Percentiles rank a stretch among this genome's conserved stretches.
phyloP scores from a whole-genome alignment of 805 yeast genomes.

The Ogataea henricii region DNA sequence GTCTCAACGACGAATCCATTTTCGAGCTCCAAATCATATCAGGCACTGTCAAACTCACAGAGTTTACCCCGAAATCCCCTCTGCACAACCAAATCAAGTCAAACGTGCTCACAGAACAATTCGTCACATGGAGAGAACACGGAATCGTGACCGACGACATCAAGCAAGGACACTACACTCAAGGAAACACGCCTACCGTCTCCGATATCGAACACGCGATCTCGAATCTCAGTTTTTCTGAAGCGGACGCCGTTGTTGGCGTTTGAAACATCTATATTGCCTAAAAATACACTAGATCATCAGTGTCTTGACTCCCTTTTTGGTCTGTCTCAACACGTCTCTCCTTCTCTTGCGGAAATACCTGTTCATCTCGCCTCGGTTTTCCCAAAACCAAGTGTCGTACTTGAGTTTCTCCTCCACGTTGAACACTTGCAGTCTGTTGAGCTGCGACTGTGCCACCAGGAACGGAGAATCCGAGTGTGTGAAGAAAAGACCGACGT shows the following conservation, averaged over 20 bases:
- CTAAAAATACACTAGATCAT: conserved; percentile 13
- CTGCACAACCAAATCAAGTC: neutral
- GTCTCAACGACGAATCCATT: conserved; percentile 1
- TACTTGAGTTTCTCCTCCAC: conserved; percentile 45
- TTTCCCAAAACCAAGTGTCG: conserved; percentile 79
- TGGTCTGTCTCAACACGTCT: conserved; percentile 64
- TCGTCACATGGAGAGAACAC: conserved; percentile 12
- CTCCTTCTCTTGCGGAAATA: conserved; percentile 74
- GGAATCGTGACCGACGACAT: conserved; percentile 6
- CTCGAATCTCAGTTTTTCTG: neutral
- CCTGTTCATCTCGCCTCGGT: conserved; percentile 77
- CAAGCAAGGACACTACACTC: neutral
- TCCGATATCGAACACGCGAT: neutral
- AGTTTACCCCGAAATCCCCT: neutral
- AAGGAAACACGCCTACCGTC: neutral
- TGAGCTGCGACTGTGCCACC: conserved; percentile 79
- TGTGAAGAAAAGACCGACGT: conserved; percentile 71
- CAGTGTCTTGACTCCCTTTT: conserved; percentile 29
- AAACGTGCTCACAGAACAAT: conserved; percentile 9
- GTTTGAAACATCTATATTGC: neutral
- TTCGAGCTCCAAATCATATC: neutral
- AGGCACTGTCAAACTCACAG: neutral
- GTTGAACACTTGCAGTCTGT: conserved; percentile 49
- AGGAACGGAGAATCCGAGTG: conserved; percentile 87
- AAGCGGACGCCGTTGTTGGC: neutral